phyloP scores from a whole-genome alignment of 371 early-diverging fungal genomes.

The Nosema muscidifuracis region DNA sequence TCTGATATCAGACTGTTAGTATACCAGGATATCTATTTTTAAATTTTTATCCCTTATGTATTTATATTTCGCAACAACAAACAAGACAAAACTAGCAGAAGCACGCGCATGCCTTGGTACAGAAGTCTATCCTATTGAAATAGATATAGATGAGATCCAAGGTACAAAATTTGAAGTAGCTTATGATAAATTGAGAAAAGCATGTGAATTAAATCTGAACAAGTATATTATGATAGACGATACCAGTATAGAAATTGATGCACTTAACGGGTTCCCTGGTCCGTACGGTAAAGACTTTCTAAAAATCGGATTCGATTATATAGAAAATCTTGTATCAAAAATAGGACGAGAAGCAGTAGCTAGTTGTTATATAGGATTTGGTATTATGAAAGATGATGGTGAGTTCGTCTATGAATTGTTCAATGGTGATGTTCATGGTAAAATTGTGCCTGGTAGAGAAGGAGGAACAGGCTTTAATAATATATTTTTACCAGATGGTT shows the following conservation, averaged over 20 bases:
- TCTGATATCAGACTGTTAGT: too few species aligned
- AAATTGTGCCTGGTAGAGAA: constrained; percentile 9
- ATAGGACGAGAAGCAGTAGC: constrained; percentile 21
- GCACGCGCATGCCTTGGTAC: background rate
- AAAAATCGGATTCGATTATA: constrained; percentile 26
- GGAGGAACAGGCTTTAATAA: constrained; percentile 13
- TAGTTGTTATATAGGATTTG: constrained; percentile 16
- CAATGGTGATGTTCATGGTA: constrained; percentile 19
- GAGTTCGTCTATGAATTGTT: constrained; percentile 6
- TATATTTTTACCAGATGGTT: constrained; percentile 11
- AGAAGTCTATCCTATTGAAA: constrained; percentile 1
- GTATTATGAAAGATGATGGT: constrained; percentile 1
- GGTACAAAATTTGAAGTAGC: constrained; percentile 38
- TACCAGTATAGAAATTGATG: constrained; percentile 27
- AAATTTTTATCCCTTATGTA: too few species aligned
- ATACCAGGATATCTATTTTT: too few species aligned
- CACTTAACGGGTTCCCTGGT: constrained; percentile 49
- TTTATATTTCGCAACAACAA: constrained; percentile 26
- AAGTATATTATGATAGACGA: constrained; percentile 39
- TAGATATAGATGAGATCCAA: constrained; percentile 46
- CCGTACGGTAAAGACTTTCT: constrained; percentile 49
- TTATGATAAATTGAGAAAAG: constrained; percentile 26
- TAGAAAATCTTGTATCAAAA: constrained; percentile 33
- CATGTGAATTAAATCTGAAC: background rate
- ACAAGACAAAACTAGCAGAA: constrained; percentile 12